phyloP scores from a whole-genome alignment of 2,329 filamentous ascomycete genomes.

The Neopestalotiopsis clavispora region DNA sequence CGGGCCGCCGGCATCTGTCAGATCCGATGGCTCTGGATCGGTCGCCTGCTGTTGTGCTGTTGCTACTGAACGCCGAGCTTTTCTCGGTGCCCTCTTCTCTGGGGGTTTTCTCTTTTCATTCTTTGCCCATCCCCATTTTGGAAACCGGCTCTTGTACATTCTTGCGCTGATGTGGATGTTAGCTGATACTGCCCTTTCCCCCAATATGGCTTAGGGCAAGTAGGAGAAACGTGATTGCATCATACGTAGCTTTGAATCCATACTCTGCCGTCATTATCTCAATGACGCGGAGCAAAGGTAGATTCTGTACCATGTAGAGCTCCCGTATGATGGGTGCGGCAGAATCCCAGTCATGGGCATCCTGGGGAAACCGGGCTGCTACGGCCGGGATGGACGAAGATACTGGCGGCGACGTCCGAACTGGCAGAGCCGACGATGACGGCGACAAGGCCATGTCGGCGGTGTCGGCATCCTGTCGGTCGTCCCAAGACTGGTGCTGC shows the following conservation, averaged over 20 bases:
- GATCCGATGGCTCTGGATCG: not conserved
- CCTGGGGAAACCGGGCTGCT: not conserved
- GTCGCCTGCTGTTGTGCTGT: not conserved
- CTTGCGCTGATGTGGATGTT: not conserved
- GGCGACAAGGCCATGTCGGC: not conserved
- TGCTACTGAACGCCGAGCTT: not conserved
- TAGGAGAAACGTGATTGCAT: not conserved
- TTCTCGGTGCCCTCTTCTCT: not conserved
- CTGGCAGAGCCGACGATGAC: not conserved
- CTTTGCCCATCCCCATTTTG: slow-evolving; percentile 1
- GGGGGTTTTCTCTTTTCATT: not conserved
- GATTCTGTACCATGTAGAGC: slow-evolving; percentile 3
- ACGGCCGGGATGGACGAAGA: not conserved
- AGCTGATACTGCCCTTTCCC: not conserved
- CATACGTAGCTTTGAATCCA: slow-evolving; percentile 3
- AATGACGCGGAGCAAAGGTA: not conserved
- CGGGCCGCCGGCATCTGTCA: not conserved
- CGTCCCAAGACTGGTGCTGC: not conserved
- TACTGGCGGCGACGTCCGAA: not conserved
- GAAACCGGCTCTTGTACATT: slow-evolving; percentile 1
- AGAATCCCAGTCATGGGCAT: not conserved
- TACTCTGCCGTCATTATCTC: not conserved
- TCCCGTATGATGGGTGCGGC: not conserved
- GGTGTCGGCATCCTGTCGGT: not conserved
- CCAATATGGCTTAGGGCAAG: too few relatives aligned